These are phyloP conservation scores for Podila clonocystis DNA, from an alignment of 192 early-diverging fungal species.

Conservation along the genomic window DNA sequence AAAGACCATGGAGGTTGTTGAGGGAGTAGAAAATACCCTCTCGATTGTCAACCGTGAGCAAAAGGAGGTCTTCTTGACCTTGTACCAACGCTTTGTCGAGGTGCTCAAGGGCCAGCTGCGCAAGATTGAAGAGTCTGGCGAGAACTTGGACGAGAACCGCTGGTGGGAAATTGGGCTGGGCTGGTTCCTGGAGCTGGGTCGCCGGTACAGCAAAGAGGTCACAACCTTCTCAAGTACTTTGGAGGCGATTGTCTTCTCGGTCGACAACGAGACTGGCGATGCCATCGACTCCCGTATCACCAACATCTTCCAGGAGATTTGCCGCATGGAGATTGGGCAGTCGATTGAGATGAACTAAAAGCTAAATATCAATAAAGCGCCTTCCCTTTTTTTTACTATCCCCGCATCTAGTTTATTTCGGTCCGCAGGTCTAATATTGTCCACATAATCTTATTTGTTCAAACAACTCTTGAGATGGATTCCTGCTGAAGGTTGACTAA, in stretches of 20 bases:
- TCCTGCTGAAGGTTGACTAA: conserved; percentile 40
- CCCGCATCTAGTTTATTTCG: background rate
- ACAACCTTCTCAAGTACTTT: conserved; percentile 54
- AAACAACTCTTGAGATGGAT: conserved; percentile 26
- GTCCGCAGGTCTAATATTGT: too few species aligned
- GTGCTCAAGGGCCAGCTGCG: conserved; percentile 56
- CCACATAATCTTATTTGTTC: background rate
- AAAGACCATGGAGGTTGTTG: conserved; percentile 40
- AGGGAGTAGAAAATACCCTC: conserved; percentile 67
- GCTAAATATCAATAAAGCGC: background rate
- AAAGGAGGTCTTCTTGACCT: conserved; percentile 80
- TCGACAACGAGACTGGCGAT: conserved; percentile 33
- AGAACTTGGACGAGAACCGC: conserved; percentile 22
- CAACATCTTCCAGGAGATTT: conserved; percentile 48
- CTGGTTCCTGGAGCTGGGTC: conserved; percentile 68
- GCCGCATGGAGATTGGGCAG: conserved; percentile 50
- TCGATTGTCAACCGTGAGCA: conserved; percentile 79
- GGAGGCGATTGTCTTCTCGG: conserved; percentile 59
- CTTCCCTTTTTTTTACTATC: background rate
- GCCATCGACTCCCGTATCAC: conserved; percentile 32
- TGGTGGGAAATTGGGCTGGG: conserved; percentile 54
- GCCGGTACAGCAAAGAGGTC: conserved; percentile 63
- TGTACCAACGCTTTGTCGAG: conserved; percentile 73
- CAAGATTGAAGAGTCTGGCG: conserved; percentile 23
- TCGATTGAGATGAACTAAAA: conserved; percentile 46